These are phyloP conservation scores for Arxiozyma slooffiae DNA, from an alignment of 1,139 yeast species.

Conservation along the genomic window DNA sequence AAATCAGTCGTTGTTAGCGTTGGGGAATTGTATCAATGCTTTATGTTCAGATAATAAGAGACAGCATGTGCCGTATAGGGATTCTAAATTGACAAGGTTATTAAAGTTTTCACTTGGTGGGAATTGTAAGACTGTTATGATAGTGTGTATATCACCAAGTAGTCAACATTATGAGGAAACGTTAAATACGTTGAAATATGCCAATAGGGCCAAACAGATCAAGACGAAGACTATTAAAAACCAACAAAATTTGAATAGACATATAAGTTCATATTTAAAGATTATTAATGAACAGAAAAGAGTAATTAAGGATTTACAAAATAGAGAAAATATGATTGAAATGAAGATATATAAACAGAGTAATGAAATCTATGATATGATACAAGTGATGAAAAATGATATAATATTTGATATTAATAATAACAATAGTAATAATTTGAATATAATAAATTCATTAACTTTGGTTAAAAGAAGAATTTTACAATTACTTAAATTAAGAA, in stretches of 20 bases:
- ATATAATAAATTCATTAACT: constrained; percentile 33
- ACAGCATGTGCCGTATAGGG: constrained; percentile 76
- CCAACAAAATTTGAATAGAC: constrained; percentile 68
- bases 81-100: constrained; percentile 76
- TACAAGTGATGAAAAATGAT: background rate
- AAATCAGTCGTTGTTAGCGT: constrained; percentile 73
- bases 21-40: constrained; percentile 92
- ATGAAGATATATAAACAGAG: background rate
- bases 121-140: constrained; percentile 89
- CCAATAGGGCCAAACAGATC: constrained; percentile 82
- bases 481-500: constrained; percentile 37
- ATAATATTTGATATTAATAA: background rate
- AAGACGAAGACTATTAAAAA: constrained; percentile 72
- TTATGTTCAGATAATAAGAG: constrained; percentile 32
- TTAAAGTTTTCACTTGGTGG: constrained; percentile 90
- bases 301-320: constrained; percentile 62
- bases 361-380: background rate
- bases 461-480: constrained; percentile 52
- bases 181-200: constrained; percentile 78
- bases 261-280: constrained; percentile 77
- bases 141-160: constrained; percentile 85
- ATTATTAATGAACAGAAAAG: constrained; percentile 76
- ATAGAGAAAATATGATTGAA: constrained; percentile 37
- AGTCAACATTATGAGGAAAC: constrained; percentile 86
- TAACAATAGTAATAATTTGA: constrained; percentile 19